A percentile compares a stretch with the other conserved stretches of the same genome.
These are phyloP conservation scores for Suhomyces canberraensis DNA, from an alignment of 805 yeast genomes.

Conservation along the genomic window DNA sequence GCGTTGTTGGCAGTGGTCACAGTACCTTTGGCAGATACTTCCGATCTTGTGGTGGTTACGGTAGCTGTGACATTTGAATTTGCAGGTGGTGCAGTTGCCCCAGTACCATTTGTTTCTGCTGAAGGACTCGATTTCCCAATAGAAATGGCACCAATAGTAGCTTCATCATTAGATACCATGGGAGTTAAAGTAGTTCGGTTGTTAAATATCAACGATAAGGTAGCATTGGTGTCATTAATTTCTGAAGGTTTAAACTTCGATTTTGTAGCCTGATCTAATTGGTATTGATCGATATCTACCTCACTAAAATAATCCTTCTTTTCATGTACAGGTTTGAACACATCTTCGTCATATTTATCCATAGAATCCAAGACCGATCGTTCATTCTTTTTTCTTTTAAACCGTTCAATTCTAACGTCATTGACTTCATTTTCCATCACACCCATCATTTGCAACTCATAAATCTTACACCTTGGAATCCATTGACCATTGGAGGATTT, in stretches of 20 bases:
- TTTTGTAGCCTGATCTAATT: background rate
- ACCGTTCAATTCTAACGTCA: constrained; percentile 61
- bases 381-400: constrained; percentile 35
- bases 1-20: constrained; percentile 24
- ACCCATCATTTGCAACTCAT: constrained; percentile 98
- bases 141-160: background rate
- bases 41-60: constrained; percentile 29
- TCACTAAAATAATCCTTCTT: constrained; percentile 8
- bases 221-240: constrained; percentile 17
- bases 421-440: constrained; percentile 86
- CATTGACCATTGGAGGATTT: constrained; percentile 50
- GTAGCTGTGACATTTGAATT: constrained; percentile 18
- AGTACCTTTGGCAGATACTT: constrained; percentile 31
- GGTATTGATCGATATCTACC: constrained; percentile 7
- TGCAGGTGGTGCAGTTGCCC: constrained; percentile 5
- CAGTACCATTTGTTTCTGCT: background rate
- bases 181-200: constrained; percentile 10
- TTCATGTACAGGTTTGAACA: constrained; percentile 40
- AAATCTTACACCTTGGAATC: constrained; percentile 93
- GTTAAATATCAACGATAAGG: constrained; percentile 27
- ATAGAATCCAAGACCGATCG: constrained; percentile 55
- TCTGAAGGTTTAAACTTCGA: constrained; percentile 9
- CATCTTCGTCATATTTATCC: constrained; percentile 61
- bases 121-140: background rate
- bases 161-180: constrained; percentile 5